Conservation (phyloP, 257 asterid genomes). For the Solanum virginianum region DNA sequence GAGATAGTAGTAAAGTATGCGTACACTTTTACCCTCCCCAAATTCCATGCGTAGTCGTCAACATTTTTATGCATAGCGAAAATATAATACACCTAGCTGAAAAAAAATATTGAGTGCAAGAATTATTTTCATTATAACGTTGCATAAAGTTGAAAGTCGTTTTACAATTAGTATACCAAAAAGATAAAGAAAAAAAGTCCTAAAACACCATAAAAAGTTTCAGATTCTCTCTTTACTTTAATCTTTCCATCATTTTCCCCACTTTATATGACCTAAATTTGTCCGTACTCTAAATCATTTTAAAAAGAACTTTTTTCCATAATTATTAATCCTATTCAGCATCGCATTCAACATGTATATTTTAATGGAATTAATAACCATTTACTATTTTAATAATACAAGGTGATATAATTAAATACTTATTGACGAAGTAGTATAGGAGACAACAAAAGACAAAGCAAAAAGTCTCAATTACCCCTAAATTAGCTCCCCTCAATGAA, state of each 20-base stretch:
- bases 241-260: not conserved
- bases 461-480: not conserved
- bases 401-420: not conserved
- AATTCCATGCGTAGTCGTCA: no score
- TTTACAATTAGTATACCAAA: not conserved
- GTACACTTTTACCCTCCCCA: no score
- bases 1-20: no score
- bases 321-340: not conserved
- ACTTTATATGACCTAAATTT: not conserved
- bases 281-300: not conserved
- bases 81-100: no score
- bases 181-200: not conserved
- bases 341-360: not conserved
- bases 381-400: not conserved
- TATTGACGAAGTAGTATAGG: not conserved
- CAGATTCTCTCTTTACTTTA: not conserved
- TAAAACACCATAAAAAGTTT: not conserved
- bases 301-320: not conserved
- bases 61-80: no score
- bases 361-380: not conserved
- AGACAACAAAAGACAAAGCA: not conserved
- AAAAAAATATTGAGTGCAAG: not conserved
- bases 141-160: not conserved
- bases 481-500: not conserved
- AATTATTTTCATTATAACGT: not conserved